These are phyloP conservation scores for Fraxinus velutina DNA, from an alignment of 305 asterid genomes.

Conservation along the genomic window DNA sequence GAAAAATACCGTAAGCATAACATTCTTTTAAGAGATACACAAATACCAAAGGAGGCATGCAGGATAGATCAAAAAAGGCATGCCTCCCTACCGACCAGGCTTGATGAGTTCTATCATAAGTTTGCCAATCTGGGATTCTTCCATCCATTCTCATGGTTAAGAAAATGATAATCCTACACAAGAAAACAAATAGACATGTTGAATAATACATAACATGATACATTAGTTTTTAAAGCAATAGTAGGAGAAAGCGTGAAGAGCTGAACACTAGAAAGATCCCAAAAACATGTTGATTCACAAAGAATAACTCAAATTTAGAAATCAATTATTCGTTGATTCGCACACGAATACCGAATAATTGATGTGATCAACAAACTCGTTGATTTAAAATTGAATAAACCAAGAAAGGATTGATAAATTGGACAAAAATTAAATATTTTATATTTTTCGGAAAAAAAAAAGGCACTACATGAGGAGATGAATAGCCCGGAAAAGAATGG, in stretches of 20 bases:
- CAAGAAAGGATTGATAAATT: background rate
- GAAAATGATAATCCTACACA: constrained; percentile 32
- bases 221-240: background rate
- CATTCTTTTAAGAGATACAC: constrained; percentile 72
- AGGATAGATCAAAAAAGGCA: constrained; percentile 69
- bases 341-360: background rate
- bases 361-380: background rate
- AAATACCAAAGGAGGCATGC: constrained; percentile 80
- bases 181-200: constrained; percentile 18
- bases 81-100: constrained; percentile 51
- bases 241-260: background rate
- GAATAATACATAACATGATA: constrained; percentile 10
- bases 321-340: background rate
- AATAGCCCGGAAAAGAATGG: background rate
- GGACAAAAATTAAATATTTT: background rate
- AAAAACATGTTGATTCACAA: background rate
- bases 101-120: constrained; percentile 22
- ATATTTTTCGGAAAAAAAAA: background rate
- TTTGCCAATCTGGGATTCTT: constrained; percentile 28
- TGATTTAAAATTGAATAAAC: background rate
- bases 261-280: background rate
- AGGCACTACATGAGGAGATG: background rate
- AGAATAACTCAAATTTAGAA: background rate
- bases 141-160: constrained; percentile 42
- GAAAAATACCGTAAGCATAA: constrained; percentile 58